Evolutionary conservation across 345 rosid genomes (phyloP), one percentile per base, ranked within the genome.

Genomic region (Schrenkiella parvula): DNA sequence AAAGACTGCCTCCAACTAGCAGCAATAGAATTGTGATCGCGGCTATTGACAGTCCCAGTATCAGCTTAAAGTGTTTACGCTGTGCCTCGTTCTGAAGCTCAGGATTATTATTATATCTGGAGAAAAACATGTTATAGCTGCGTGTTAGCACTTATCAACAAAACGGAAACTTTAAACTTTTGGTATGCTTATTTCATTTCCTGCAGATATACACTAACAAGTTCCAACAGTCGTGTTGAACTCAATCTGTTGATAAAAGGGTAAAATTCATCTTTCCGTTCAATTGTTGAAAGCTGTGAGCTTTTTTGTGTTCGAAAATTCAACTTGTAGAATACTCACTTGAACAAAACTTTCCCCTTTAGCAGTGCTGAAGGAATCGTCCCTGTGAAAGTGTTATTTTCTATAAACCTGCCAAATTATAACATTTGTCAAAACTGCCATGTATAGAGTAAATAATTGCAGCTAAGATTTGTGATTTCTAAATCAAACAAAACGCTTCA

Each of bases 341-440:
- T 79, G 68, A 95, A 80, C 43, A 23, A 68, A 41, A 95, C 58
- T 82, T 87, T 86, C 58, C 85, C 83, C 42, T 81, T 79, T 23
- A 92, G 55, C 59, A 92, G 50, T 64, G 68, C 74, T 64, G 70
- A 64, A 57, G 97, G 99, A 78, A 95, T 79, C 48, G 73, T 82
- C 64, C 99, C 98, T 46, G 48, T 79, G 59, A 95, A 87, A 64
- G 88, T 85, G 82, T 95, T 95, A 86, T 90, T 87, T 78, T 87
- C 85, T 65, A 92, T 82, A 78, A 81, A 76, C 85, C 98, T 95
- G 91, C 67, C 81, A 80, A 22, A 61, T 58, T 51, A 39, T 34
- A 43, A 52, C 44, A 67, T 62, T 60, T 21, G 48, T 43, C 23
- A 3, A 58, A n/a, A 43, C 50, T 42, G 39, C 61, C 57, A 68